Evolutionary conservation across 768 basidiomycete species (phyloP).

Genomic region (Rickenella mellea): DNA sequence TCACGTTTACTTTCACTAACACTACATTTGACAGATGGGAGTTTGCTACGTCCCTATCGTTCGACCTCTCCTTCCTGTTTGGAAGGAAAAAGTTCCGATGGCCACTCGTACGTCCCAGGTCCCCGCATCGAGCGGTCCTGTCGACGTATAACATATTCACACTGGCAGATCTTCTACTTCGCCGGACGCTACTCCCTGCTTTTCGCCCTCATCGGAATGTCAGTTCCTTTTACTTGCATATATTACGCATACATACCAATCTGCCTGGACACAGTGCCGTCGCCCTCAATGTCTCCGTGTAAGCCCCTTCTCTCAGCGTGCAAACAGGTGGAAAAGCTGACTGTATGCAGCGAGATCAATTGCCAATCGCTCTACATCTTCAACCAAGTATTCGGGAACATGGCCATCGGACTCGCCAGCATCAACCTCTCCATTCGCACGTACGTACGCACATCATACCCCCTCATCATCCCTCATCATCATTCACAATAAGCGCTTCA

Average conservation of each 20-base stretch:
- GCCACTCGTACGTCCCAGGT: conserved; percentile 44
- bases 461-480: neutral
- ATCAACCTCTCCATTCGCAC: conserved; percentile 63
- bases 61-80: conserved; percentile 55
- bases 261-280: conserved; percentile 30
- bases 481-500: neutral
- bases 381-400: conserved; percentile 56
- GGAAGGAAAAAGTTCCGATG: conserved; percentile 51
- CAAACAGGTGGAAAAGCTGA: neutral
- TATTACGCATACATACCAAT: conserved; percentile 3
- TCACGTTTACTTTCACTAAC: conserved; percentile 4
- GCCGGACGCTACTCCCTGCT: conserved; percentile 56
- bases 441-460: conserved; percentile 38
- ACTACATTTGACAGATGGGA: conserved; percentile 43
- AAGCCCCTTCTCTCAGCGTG: conserved; percentile 11
- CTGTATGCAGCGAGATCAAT: conserved; percentile 33
- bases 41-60: conserved; percentile 49
- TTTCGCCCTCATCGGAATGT: conserved; percentile 64
- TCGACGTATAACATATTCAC: neutral
- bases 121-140: neutral
- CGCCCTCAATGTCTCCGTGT: conserved; percentile 49
- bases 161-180: conserved; percentile 54
- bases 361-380: conserved; percentile 66
- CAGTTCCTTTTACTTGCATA: conserved; percentile 15
- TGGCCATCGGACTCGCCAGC: conserved; percentile 59